phyloP scores from a whole-genome alignment of 148 eudicot species.

The Linanthus parryae region DNA sequence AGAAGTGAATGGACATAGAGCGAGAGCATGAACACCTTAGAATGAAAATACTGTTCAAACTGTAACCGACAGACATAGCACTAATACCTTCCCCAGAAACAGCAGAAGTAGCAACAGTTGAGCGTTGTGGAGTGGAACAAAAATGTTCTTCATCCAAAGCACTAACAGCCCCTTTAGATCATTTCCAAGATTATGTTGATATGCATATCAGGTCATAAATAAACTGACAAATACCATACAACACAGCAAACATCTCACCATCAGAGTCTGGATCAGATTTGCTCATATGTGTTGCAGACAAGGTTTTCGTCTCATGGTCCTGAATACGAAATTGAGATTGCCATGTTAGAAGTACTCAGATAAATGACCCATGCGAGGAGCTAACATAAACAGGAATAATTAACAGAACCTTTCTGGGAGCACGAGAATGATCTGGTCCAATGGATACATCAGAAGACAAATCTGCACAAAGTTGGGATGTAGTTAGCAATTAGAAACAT shows the following conservation, averaged over 20 bases:
- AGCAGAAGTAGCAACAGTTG: slow-evolving; percentile 17
- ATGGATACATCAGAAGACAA: slow-evolving; percentile 24
- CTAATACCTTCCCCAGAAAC: slow-evolving; percentile 29
- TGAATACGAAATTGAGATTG: background rate
- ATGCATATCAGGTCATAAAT: background rate
- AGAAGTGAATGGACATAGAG: slow-evolving; percentile 5
- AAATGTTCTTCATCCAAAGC: slow-evolving; percentile 30
- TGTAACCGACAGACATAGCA: background rate
- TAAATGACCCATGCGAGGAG: too few relatives aligned
- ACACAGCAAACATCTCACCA: slow-evolving; percentile 25
- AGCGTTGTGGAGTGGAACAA: slow-evolving; percentile 10
- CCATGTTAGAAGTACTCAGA: too few relatives aligned
- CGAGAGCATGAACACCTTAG: background rate
- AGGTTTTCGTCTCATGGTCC: slow-evolving; percentile 19
- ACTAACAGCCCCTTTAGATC: slow-evolving; percentile 37
- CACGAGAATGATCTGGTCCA: slow-evolving; percentile 15
- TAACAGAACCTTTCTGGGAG: slow-evolving; percentile 18
- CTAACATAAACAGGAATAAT: background rate
- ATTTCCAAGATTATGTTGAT: slow-evolving; percentile 2
- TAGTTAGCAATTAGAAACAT: background rate
- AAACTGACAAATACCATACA: slow-evolving; percentile 3
- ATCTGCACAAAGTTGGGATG: slow-evolving; percentile 18
- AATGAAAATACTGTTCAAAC: background rate
- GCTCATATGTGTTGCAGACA: slow-evolving; percentile 11
- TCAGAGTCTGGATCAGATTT: slow-evolving; percentile 32